Evolutionary conservation across 116 monocot genomes (phyloP).

Genomic region (Dioscorea cayenensis): DNA sequence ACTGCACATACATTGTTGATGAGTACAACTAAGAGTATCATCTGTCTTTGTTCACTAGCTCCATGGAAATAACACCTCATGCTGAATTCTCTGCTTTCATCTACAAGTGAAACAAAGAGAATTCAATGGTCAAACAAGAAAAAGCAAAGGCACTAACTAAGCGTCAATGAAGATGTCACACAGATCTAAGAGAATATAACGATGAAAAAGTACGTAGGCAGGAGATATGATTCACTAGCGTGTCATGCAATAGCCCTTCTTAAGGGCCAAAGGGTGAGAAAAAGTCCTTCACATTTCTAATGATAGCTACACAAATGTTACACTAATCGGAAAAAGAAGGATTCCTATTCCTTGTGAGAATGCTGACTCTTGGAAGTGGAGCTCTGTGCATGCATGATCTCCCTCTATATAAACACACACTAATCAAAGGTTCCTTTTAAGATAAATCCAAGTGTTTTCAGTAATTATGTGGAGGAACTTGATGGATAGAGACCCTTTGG

Average conservation of each 20-base stretch:
- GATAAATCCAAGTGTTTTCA: neutral
- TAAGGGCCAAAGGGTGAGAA: neutral
- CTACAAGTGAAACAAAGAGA: neutral
- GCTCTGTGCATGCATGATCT: neutral
- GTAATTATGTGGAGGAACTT: conserved; percentile 7
- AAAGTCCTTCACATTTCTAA: neutral
- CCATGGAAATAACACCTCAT: conserved; percentile 11
- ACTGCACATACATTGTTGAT: too few relatives aligned
- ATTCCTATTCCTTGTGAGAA: neutral
- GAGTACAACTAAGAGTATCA: too few relatives aligned
- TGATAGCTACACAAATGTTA: neutral
- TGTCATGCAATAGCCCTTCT: conserved; percentile 1
- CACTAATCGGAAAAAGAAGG: neutral
- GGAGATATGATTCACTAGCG: neutral
- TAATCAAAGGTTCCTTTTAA: neutral
- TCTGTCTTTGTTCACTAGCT: conserved; percentile 22
- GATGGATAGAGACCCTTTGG: conserved; percentile 52
- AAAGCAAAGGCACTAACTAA: neutral
- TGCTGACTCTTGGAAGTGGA: neutral
- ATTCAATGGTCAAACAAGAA: neutral
- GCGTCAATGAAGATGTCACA: neutral
- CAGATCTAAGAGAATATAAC: neutral
- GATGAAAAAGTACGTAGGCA: neutral
- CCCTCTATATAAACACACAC: neutral
- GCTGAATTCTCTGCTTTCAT: neutral